phyloP scores from a whole-genome alignment of 257 asterid species.

The Ballota nigra region DNA sequence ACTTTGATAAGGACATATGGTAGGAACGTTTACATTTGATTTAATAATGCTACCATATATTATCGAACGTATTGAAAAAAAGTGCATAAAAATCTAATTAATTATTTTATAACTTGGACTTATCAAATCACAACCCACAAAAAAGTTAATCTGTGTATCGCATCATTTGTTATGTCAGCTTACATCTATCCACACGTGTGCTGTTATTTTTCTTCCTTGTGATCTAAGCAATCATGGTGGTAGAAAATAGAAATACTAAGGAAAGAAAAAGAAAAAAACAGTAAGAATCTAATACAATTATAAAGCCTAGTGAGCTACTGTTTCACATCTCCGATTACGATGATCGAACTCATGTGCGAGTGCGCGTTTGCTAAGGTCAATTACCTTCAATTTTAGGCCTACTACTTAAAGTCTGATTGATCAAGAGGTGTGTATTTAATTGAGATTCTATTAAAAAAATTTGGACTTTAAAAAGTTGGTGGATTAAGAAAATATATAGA shows the following conservation, averaged over 20 bases:
- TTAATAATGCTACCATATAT: background rate
- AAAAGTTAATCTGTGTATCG: background rate
- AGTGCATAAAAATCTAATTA: background rate
- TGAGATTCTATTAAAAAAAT: no score
- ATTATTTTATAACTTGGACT: background rate
- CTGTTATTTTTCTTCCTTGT: background rate
- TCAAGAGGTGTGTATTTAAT: no score
- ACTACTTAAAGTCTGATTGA: no score
- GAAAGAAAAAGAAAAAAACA: no score
- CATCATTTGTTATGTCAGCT: background rate
- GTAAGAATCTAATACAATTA: no score
- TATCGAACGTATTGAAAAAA: background rate
- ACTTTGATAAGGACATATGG: background rate
- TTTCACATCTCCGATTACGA: no score
- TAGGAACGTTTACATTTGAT: background rate
- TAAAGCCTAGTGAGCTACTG: no score
- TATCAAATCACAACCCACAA: background rate
- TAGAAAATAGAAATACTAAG: background rate
- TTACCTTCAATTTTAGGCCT: no score
- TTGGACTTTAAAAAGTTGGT: no score
- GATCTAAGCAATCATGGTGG: background rate
- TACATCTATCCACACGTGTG: background rate
- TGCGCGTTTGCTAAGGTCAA: no score
- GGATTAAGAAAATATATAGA: no score
- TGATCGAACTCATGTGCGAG: no score